Conservation (phyloP, 257 asterid genomes). For the Penstemon barbatus region DNA sequence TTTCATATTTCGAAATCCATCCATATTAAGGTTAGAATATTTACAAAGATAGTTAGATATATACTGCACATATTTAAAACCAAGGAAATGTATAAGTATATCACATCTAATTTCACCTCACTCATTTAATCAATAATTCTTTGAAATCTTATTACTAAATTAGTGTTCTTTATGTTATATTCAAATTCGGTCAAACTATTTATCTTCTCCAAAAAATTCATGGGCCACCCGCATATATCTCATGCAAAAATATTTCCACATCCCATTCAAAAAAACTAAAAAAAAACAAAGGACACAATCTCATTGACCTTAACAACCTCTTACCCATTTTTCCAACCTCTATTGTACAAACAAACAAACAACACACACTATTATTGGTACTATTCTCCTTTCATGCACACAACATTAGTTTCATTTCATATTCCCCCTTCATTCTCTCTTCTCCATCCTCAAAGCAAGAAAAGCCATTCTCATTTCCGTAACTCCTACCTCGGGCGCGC, state of each 20-base stretch:
- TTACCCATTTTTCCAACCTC: conserved; percentile 38
- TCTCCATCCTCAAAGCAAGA: conserved; percentile 21
- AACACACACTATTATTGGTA: conserved; percentile 36
- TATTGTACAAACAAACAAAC: not conserved
- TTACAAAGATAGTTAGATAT: too few relatives aligned
- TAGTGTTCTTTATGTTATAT: too few relatives aligned
- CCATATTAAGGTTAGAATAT: too few relatives aligned
- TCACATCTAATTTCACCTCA: not conserved
- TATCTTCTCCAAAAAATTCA: not conserved
- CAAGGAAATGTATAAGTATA: not conserved
- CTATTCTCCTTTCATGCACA: conserved; percentile 30
- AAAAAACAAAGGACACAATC: conserved; percentile 37
- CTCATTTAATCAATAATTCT: not conserved
- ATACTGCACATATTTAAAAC: not conserved
- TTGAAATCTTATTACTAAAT: too few relatives aligned
- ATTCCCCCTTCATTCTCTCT: conserved; percentile 28
- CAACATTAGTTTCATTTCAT: conserved; percentile 31
- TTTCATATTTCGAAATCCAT: too few relatives aligned
- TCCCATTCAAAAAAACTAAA: conserved; percentile 12
- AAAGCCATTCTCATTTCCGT: conserved; percentile 28
- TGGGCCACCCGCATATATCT: conserved; percentile 6
- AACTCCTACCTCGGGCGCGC: conserved; percentile 43
- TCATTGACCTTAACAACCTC: conserved; percentile 25
- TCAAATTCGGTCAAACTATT: not conserved
- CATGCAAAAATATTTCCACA: conserved; percentile 16